Evolutionary conservation across 225 moss, liverwort and hornwort species (phyloP).

Genomic region (Marchantia polymorpha): DNA sequence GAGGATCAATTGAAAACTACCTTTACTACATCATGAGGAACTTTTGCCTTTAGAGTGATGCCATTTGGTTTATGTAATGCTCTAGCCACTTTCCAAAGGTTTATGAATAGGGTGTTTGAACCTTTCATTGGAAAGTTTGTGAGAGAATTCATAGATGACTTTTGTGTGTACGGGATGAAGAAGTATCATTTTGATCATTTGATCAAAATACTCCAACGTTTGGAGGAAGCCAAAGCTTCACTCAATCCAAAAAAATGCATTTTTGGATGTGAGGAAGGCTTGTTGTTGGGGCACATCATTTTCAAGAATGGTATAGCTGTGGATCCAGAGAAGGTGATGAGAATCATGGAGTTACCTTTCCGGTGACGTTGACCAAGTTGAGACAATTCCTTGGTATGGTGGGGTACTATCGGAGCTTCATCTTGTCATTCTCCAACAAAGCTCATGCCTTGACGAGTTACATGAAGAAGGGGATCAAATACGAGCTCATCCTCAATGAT

Average conservation of each 20-base stretch:
- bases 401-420: conserved; percentile 11
- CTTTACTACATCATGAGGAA: conserved; percentile 15
- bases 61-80: conserved; percentile 18
- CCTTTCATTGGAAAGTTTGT: not conserved
- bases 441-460: not conserved
- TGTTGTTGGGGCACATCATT: conserved; percentile 19
- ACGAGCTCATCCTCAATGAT: not conserved
- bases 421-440: not conserved
- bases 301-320: conserved; percentile 4
- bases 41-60: not conserved
- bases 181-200: conserved; percentile 14
- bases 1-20: not conserved
- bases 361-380: not conserved
- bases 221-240: not conserved
- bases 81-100: not conserved
- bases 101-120: conserved; percentile 1
- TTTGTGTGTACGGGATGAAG: not conserved
- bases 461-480: conserved; percentile 8
- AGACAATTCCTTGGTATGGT: conserved; percentile 7
- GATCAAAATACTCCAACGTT: not conserved
- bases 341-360: not conserved
- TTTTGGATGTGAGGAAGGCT: not conserved
- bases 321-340: conserved; percentile 5
- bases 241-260: conserved; percentile 23
- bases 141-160: conserved; percentile 12